Evolutionary conservation across 2,329 filamentous ascomycete genomes (phyloP).

Genomic region (Parafenestella ontariensis): DNA sequence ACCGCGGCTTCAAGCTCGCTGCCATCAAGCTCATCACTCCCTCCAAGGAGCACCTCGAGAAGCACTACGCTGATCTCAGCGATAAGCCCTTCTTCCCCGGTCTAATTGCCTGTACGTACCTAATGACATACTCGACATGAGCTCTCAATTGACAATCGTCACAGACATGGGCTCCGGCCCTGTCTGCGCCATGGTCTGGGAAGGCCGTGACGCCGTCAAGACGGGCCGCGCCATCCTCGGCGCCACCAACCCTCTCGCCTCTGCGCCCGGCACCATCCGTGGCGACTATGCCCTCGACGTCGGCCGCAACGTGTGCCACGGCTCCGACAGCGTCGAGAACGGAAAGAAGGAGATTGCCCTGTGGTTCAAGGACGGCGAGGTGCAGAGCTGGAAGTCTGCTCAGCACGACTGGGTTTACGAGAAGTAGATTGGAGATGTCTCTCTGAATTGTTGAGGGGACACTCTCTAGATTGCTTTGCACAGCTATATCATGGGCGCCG

Average conservation of each 20-base stretch:
- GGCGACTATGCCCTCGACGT: conserved; percentile 88
- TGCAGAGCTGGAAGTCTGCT: conserved; percentile 83
- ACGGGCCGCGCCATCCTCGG: conserved; percentile 95
- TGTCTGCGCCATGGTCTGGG: conserved; percentile 99
- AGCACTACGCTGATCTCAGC: conserved; percentile 93
- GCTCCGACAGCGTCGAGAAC: conserved; percentile 97
- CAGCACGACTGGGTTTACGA: conserved; percentile 97
- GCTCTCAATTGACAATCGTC: conserved; percentile 8
- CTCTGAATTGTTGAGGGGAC: background rate
- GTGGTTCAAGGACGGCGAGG: conserved; percentile 93
- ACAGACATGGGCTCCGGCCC: conserved; percentile 96
- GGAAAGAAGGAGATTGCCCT: conserved; percentile 99
- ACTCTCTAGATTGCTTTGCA: background rate
- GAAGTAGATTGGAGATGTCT: conserved; percentile 60
- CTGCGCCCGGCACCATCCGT: conserved; percentile 96
- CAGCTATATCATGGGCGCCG: background rate
- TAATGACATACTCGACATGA: background rate
- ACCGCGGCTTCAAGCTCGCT: conserved; percentile 96
- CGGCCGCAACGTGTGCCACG: conserved; percentile 99
- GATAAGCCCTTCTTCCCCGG: conserved; percentile 97
- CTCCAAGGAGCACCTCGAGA: conserved; percentile 93
- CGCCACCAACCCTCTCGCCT: conserved; percentile 97
- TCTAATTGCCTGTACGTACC: conserved; percentile 81
- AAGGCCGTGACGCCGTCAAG: conserved; percentile 98
- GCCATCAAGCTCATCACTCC: conserved; percentile 95